phyloP scores from a whole-genome alignment of 371 early-diverging fungal genomes.

The Rhizopus arrhizus region DNA sequence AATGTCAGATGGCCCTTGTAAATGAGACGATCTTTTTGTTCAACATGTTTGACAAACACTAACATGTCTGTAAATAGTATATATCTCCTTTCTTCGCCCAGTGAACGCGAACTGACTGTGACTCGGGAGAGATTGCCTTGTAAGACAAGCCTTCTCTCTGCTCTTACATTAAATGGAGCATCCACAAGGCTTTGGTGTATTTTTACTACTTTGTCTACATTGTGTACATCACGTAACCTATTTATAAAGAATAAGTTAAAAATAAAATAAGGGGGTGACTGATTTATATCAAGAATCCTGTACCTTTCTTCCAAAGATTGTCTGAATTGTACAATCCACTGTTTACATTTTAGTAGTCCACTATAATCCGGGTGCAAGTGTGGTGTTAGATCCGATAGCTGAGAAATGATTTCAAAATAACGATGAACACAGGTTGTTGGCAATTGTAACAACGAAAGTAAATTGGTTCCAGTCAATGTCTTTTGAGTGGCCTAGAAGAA shows the following conservation, averaged over 20 bases:
- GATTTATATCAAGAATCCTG: conserved; percentile 1
- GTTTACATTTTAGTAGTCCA: conserved; percentile 35
- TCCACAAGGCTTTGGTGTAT: conserved; percentile 43
- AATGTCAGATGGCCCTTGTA: conserved; percentile 47
- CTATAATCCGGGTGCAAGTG: conserved; percentile 46
- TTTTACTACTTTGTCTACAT: conserved; percentile 47
- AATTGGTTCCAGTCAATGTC: conserved; percentile 27
- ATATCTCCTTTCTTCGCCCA: conserved; percentile 44
- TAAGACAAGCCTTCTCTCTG: conserved; percentile 40
- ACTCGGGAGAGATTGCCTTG: conserved; percentile 40
- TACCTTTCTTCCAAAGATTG: conserved; percentile 38
- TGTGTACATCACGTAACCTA: conserved; percentile 44
- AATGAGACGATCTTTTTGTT: conserved; percentile 31
- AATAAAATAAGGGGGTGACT: neutral
- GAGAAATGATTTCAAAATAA: conserved; percentile 36
- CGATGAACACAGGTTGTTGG: conserved; percentile 45
- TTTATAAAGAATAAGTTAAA: neutral
- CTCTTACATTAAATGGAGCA: conserved; percentile 43
- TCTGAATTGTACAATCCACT: conserved; percentile 29
- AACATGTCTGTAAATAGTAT: conserved; percentile 49
- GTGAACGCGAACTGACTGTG: conserved; percentile 24
- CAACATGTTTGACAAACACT: conserved; percentile 36
- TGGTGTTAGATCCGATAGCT: conserved; percentile 35
- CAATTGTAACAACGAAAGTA: conserved; percentile 41
- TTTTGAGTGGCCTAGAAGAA: conserved; percentile 27